Evolutionary conservation across 257 asterid genomes (phyloP), one percentile per base, ranked within the genome.

Genomic region (Salvia rosmarinus): DNA sequence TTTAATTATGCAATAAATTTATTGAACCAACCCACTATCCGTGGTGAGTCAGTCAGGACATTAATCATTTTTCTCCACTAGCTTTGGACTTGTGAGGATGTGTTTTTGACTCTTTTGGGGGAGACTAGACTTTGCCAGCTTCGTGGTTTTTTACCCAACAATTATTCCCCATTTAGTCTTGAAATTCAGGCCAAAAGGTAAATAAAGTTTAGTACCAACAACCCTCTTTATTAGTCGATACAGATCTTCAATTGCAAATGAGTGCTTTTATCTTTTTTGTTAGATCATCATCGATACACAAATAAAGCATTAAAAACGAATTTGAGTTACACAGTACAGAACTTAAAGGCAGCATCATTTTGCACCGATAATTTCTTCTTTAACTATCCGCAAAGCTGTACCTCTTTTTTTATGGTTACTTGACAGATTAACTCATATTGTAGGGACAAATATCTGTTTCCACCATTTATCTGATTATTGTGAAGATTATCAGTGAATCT

Each of bases 311-410:
- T 37, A n/a, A 37, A 37, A 37, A 37, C 2, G 44, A 39, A 39
- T 6, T 39, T 49, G 12, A 49, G 56, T 49, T 49, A 0, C 56
- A 17, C 25, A 14, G 51, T 39, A 10, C 44, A 39, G 9, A 7
- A 9, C 11, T 5, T 8, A 39, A 39, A 39, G 20, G 34, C 20
- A 14, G 46, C 67, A 66, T 66, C 74, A 55, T 1, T 40, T 51
- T 50, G 77, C 51, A 44, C 30, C 19, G 50, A 77, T 34, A 16
- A 88, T 75, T 75, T 86, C 92, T 65, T 90, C 88, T 77, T 86
- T 86, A 34, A 92, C 63, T 46, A 86, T 72, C 77, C 66, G 82
- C 75, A 88, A 72, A 58, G 98, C 97, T 83, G 30, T 25, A 25
- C 3, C 30, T 25, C 30, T 25, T 25, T 25, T 25, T 25, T 25